Conservation (phyloP, 352 stramenopile species). For the Peronospora farinosa region DNA sequence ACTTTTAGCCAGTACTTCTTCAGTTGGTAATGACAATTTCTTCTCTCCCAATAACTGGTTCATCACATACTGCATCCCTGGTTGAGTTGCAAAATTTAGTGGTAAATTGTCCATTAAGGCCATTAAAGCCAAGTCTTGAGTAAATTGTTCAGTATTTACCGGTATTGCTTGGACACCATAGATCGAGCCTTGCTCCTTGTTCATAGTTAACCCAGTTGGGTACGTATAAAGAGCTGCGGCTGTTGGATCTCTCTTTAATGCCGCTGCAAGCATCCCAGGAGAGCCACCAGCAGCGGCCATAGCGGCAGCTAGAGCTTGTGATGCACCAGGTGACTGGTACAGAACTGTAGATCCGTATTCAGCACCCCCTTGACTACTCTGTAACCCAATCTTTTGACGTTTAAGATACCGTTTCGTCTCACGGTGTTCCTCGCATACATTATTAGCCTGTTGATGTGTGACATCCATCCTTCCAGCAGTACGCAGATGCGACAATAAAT, state of each 20-base stretch:
- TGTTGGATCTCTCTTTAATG: constrained; percentile 23
- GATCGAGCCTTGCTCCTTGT: constrained; percentile 37
- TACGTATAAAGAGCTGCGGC: constrained; percentile 19
- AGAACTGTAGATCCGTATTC: constrained; percentile 38
- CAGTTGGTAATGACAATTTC: constrained; percentile 45
- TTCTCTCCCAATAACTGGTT: constrained; percentile 65
- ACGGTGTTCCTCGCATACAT: constrained; percentile 73
- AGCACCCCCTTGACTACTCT: constrained; percentile 17
- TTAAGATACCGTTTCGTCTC: constrained; percentile 76
- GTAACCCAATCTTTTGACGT: constrained; percentile 59
- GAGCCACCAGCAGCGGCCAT: constrained; percentile 38
- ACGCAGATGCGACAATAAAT: constrained; percentile 72
- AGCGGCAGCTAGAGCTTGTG: constrained; percentile 35
- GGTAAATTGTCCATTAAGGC: constrained; percentile 70
- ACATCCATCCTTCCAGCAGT: constrained; percentile 63
- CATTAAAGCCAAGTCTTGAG: constrained; percentile 69
- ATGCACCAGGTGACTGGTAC: constrained; percentile 35
- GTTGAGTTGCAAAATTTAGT: constrained; percentile 46
- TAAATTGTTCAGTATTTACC: constrained; percentile 55
- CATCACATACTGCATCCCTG: constrained; percentile 67
- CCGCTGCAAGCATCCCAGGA: constrained; percentile 19
- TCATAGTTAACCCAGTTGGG: constrained; percentile 16
- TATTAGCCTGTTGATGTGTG: constrained; percentile 64
- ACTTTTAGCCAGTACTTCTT: constrained; percentile 54
- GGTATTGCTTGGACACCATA: constrained; percentile 25